phyloP scores from a whole-genome alignment of 495 filamentous ascomycete genomes.

The Tuber microsphaerosporum region DNA sequence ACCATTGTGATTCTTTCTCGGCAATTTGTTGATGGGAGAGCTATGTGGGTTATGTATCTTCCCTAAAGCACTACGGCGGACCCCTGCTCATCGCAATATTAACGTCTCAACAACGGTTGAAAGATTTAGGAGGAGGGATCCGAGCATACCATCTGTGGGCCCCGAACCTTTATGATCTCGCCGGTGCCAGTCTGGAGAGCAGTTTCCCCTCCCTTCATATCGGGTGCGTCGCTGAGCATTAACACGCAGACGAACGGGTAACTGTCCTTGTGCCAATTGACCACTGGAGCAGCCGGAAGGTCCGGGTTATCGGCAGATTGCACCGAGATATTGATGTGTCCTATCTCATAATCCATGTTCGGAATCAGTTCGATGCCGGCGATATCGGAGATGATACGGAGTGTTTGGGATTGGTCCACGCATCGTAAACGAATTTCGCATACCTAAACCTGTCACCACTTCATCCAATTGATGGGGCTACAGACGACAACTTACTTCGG shows the following conservation, averaged over 20 bases:
- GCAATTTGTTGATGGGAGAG: constrained; percentile 56
- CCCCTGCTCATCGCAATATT: constrained; percentile 46
- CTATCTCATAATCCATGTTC: constrained; percentile 66
- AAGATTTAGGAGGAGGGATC: neutral
- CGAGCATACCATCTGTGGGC: constrained; percentile 56
- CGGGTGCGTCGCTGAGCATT: constrained; percentile 64
- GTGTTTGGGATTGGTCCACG: constrained; percentile 59
- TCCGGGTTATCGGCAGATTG: constrained; percentile 41
- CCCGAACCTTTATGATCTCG: constrained; percentile 60
- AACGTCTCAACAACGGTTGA: neutral
- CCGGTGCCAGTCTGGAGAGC: constrained; percentile 56
- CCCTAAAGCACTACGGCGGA: constrained; percentile 64
- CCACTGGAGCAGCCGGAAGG: constrained; percentile 46
- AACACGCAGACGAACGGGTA: constrained; percentile 72
- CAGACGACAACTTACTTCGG: constrained; percentile 50
- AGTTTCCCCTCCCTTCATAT: constrained; percentile 68
- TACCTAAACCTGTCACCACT: constrained; percentile 42
- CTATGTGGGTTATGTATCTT: constrained; percentile 65
- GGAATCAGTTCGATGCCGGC: constrained; percentile 69
- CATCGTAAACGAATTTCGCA: constrained; percentile 62
- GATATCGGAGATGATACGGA: constrained; percentile 59
- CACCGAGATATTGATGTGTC: constrained; percentile 63
- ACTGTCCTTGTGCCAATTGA: constrained; percentile 67
- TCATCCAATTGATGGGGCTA: no score
- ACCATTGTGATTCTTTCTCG: constrained; percentile 67